Percentiles rank a stretch among this genome's conserved stretches.
These are phyloP conservation scores for Ceratocystis diversiconidia DNA, from an alignment of 2,329 filamentous ascomycete genomes.

Conservation along the genomic window DNA sequence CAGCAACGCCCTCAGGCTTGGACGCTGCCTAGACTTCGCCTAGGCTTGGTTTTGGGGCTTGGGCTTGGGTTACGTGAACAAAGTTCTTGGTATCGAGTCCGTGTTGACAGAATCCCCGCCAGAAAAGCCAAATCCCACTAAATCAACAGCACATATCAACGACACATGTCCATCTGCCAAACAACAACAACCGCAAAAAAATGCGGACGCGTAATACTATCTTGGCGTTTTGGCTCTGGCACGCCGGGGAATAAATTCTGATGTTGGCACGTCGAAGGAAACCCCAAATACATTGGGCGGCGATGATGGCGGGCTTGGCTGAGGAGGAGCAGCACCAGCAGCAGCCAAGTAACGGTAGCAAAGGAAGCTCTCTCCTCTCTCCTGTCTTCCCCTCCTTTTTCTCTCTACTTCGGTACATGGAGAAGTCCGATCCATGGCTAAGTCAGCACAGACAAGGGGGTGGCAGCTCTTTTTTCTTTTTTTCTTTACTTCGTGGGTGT, in stretches of 20 bases:
- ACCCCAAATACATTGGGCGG: too few relatives aligned
- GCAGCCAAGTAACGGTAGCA: not conserved
- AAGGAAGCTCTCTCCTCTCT: not conserved
- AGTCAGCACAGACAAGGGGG: not conserved
- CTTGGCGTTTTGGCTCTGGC: not conserved
- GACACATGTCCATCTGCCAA: not conserved
- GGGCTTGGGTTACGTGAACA: not conserved
- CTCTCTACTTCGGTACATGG: not conserved
- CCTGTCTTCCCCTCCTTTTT: not conserved
- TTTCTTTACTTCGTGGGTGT: not conserved
- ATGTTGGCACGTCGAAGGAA: not conserved
- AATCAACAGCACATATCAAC: not conserved
- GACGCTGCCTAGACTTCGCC: not conserved
- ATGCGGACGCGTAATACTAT: not conserved
- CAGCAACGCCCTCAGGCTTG: too few relatives aligned
- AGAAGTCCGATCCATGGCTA: not conserved
- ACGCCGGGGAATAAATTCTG: not conserved
- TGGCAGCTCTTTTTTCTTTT: not conserved
- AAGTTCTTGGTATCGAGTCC: not conserved
- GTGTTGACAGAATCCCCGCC: not conserved
- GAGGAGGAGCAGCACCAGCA: too few relatives aligned
- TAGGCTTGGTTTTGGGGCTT: not conserved
- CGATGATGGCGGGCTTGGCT: too few relatives aligned
- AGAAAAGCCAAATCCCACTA: not conserved
- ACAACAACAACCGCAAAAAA: not conserved